Base-by-base conservation (phyloP, 2,329 filamentous ascomycete genomes). In the Oidium heveae region DNA sequence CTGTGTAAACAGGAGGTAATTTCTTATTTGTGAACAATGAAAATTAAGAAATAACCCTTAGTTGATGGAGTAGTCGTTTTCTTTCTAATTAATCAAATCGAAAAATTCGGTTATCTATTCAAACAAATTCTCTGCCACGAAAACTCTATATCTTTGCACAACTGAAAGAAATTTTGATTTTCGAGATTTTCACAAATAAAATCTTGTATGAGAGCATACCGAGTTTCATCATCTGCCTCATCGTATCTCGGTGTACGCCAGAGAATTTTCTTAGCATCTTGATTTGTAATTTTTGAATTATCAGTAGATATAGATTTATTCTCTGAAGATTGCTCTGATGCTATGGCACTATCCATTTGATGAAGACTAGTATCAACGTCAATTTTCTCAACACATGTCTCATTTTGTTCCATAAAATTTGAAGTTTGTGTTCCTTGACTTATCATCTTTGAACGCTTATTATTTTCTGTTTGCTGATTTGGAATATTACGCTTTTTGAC, bases 151-250 rank as follows among this genome's bases (percentile, higher is more conserved):
- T 76, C 72, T 56, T 72, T 66, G 53, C 72, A 71, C n/a, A 77
- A 62, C 18, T 66, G 69, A 6, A 72, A 55, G 56, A 77, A 77
- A 20, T 69, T 65, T 2, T 70, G 65, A 57, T 73, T 69, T 32
- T 72, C 66, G 2, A 77, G 65, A 55, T 69, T 68, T n/a, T 68
- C 66, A 39, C 71, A 66, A 54, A 77, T 70, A 58, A 74, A 74
- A 24, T 71, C 64, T 54, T 74, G 71, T 18, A 77, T 60, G 12
- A 68, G 63, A 10, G 62, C 61, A 50, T 66, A 63, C 8, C 74
- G 67, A 36, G 65, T 62, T 20, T 72, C 68, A 16, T 65, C 63
- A 24, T 65, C 54, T n/a, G 56, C 58, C 12, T 62, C 56, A 55
- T 53, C 49, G 57, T 60, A 59, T 56, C 63, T 43, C 57, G 61